Evolutionary conservation across 2,329 filamentous ascomycete species (phyloP).

Genomic region (Pseudocercospora fuligena): DNA sequence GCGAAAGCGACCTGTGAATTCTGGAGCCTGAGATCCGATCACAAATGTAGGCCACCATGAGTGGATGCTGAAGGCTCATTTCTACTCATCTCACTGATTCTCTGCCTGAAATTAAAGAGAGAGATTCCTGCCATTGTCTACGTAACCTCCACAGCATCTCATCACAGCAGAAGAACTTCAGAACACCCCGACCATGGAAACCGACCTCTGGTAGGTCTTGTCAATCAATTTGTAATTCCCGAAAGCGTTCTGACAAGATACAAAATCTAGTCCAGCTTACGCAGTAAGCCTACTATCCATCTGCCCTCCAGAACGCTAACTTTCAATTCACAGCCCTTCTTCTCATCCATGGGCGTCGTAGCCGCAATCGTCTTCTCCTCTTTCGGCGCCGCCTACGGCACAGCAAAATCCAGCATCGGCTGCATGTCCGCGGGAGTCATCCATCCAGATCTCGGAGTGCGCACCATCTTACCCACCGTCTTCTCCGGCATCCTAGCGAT

Average conservation of each 20-base stretch:
- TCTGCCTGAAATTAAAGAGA: too few relatives aligned
- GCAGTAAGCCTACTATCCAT: not conserved
- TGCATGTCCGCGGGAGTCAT: slow-evolving; percentile 20
- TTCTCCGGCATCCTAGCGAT: slow-evolving; percentile 27
- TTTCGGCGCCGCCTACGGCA: slow-evolving; percentile 29
- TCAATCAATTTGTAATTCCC: not conserved
- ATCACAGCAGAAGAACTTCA: not conserved
- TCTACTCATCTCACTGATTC: not conserved
- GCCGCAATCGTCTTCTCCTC: slow-evolving; percentile 28
- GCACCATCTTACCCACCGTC: slow-evolving; percentile 21
- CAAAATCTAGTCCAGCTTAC: not conserved
- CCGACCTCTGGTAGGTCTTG: slow-evolving; percentile 10
- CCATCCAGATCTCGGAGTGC: slow-evolving; percentile 25
- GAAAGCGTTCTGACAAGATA: not conserved
- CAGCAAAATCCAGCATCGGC: slow-evolving; percentile 27
- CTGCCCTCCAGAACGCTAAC: not conserved
- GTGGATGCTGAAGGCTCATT: not conserved
- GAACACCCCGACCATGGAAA: slow-evolving; percentile 1
- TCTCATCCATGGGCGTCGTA: slow-evolving; percentile 27
- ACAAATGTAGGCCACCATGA: not conserved
- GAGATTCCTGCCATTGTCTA: not conserved
- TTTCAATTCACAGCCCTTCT: slow-evolving; percentile 21
- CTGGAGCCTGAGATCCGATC: not conserved
- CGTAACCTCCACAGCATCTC: not conserved
- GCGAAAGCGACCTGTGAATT: slow-evolving; percentile 1